Evolutionary conservation across 2,329 filamentous ascomycete species (phyloP), one percentile per base, ranked within the genome.

Genomic region (Bertia moriformis): DNA sequence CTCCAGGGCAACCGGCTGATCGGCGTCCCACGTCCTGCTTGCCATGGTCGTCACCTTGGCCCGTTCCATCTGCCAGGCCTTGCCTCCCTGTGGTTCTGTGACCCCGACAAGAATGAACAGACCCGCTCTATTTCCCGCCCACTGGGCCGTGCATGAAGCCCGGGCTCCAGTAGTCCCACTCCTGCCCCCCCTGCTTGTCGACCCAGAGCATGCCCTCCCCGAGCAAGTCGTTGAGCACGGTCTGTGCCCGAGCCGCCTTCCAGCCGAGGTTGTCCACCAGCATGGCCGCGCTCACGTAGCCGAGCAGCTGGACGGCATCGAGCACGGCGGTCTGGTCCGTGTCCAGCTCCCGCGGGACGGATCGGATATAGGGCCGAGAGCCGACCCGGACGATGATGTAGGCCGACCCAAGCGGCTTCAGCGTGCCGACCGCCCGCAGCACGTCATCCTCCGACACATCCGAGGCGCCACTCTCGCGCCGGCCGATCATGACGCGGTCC

Each of bases 151-250:
- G n/a, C n/a, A n/a, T n/a, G n/a, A n/a, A n/a, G 0, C 79, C 77
- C 1, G 84, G 84, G 42, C 77, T 84, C 91, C 91, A 98, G 51
- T 95, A 98, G 59, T 96, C 88, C 58, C 79, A 87, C 62, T 96
- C 89, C 5, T 73, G 68, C 7, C 63, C 78, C n/a, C n/a, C n/a
- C 61, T 95, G 87, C 47, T 74, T 76, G 58, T 98, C 91, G 4
- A 96, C 77, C 91, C 91, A 98, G 13, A 98, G 74, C 65, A 98
- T 73, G 39, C 87, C 86, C 51, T 93, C 86, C 0, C 80, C 78
- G 39, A 96, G 68, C 22, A 98, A 63, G 57, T 98, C 91, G 44
- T 95, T 86, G 39, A 96, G 71, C 2, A 89, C 87, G 0, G 91
- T 94, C 54, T 82, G 72, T n/a, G 86, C 83, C 45, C 91, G 70